phyloP scores from a whole-genome alignment of 306 rosid genomes.

The Phaseolus lunatus region DNA sequence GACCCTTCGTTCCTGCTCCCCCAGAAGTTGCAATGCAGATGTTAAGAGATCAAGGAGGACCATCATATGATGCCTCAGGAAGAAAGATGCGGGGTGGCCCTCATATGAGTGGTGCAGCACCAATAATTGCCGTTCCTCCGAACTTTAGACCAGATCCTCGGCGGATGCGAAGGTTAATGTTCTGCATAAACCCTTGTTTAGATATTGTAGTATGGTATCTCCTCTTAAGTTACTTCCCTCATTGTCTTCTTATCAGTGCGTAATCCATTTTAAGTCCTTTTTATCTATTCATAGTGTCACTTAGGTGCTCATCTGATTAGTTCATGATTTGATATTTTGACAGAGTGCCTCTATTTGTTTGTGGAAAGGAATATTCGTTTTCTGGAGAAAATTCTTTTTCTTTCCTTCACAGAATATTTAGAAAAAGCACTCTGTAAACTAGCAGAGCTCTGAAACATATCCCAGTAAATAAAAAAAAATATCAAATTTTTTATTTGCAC shows the following conservation, averaged over 20 bases:
- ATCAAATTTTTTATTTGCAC: not conserved
- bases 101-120: conserved; percentile 80
- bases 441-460: not conserved
- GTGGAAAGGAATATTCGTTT: conserved; percentile 9
- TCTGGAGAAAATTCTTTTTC: not conserved
- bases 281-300: not conserved
- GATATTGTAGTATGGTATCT: conserved; percentile 6
- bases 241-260: conserved; percentile 2
- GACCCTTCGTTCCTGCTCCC: conserved; percentile 99
- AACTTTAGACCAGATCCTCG: conserved; percentile 91
- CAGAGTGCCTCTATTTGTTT: not conserved
- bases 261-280: not conserved
- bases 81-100: conserved; percentile 80
- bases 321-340: conserved; percentile 3
- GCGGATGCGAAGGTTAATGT: conserved; percentile 80
- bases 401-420: conserved; percentile 17
- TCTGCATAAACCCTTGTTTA: conserved; percentile 20
- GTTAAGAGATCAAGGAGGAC: conserved; percentile 97
- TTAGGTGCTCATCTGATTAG: not conserved
- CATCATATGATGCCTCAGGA: conserved; percentile 80
- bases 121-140: conserved; percentile 80
- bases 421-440: not conserved
- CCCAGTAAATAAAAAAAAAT: not conserved
- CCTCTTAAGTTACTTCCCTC: conserved; percentile 1
- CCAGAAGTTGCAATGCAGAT: conserved; percentile 99